Percentiles rank a stretch among this genome's conserved stretches.
These are phyloP conservation scores for Sextonia rubra DNA, from an alignment of 164 flowering plant genomes.

Conservation along the genomic window DNA sequence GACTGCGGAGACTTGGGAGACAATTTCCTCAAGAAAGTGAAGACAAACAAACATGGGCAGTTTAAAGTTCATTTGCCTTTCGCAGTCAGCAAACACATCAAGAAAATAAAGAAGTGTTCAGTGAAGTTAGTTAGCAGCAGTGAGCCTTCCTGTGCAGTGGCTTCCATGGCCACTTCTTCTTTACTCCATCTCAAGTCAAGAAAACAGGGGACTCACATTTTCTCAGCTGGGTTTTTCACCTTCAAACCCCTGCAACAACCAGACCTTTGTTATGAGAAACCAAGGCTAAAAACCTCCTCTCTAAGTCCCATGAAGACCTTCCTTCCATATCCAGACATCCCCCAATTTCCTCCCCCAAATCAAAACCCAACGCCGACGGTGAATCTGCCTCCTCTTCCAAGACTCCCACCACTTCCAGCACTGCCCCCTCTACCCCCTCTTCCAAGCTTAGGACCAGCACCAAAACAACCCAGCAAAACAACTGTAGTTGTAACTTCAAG, in stretches of 20 bases:
- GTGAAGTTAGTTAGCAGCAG: conserved; percentile 65
- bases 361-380: background rate
- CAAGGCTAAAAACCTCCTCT: conserved; percentile 24
- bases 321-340: conserved; percentile 3
- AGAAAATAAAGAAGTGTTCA: conserved; percentile 54
- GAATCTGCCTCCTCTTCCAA: conserved; percentile 1
- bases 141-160: conserved; percentile 66
- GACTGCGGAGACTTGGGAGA: conserved; percentile 43
- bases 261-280: conserved; percentile 49
- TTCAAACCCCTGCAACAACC: conserved; percentile 66
- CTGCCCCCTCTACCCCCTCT: conserved; percentile 17
- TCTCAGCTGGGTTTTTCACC: conserved; percentile 60
- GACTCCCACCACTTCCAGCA: conserved; percentile 14
- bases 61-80: conserved; percentile 60
- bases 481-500: background rate
- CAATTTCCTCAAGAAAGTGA: conserved; percentile 43
- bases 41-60: conserved; percentile 58
- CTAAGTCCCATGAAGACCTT: conserved; percentile 6
- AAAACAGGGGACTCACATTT: conserved; percentile 49
- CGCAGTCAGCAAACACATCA: conserved; percentile 53
- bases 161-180: conserved; percentile 58
- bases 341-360: conserved; percentile 5
- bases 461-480: conserved; percentile 17
- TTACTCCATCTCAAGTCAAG: conserved; percentile 53
- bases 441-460: conserved; percentile 4